Evolutionary conservation across 2,329 filamentous ascomycete species (phyloP).

Genomic region (Celoporthe dispersa): DNA sequence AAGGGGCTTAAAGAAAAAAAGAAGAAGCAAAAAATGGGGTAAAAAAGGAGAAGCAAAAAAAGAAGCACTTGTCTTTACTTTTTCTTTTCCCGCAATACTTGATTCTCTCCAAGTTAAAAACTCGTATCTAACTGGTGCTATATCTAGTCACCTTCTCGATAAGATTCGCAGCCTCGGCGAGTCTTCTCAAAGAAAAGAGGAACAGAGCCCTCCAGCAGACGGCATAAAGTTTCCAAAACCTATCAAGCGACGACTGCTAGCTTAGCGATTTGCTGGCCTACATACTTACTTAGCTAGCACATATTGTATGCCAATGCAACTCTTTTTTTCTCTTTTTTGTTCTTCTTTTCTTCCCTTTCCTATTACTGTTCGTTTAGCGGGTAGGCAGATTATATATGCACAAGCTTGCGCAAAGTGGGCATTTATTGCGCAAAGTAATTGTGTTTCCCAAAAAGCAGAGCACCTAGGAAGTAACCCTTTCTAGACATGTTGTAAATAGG

Average conservation of each 20-base stretch:
- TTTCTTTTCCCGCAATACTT: background rate
- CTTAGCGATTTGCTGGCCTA: background rate
- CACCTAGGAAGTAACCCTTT: background rate
- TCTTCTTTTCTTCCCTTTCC: background rate
- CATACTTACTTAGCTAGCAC: background rate
- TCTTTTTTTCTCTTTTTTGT: too few relatives aligned
- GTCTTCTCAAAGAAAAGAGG: conserved; percentile 40
- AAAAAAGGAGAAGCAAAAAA: too few relatives aligned
- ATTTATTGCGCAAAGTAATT: background rate
- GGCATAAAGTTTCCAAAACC: conserved; percentile 44
- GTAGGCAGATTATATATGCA: background rate
- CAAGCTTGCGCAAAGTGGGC: background rate
- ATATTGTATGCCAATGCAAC: background rate
- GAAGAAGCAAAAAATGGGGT: too few relatives aligned
- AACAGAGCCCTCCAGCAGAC: conserved; percentile 41
- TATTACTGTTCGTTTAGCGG: background rate
- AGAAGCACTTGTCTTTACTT: background rate
- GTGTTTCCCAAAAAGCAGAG: background rate
- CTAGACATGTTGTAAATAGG: background rate
- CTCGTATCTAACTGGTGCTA: conserved; percentile 39
- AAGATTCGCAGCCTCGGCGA: conserved; percentile 55
- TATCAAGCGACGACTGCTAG: conserved; percentile 52
- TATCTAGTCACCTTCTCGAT: conserved; percentile 56
- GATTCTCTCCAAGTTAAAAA: conserved; percentile 35
- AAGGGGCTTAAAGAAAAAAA: too few relatives aligned